These are phyloP conservation scores for Symbiodinium natans DNA, from an alignment of 73 alveolate species.

Conservation along the genomic window DNA sequence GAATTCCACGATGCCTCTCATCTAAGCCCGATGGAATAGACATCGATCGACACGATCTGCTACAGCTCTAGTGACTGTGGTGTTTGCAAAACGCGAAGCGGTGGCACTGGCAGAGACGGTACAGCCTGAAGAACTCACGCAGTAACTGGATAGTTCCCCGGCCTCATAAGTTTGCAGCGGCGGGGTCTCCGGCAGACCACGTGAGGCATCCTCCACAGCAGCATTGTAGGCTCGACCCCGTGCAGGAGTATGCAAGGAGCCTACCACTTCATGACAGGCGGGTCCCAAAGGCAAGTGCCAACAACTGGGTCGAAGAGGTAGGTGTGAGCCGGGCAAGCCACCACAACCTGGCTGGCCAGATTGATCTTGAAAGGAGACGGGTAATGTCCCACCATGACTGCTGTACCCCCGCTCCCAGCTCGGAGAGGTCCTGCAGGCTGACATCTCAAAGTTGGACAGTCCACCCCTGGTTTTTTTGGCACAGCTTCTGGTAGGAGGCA, in stretches of 20 bases:
- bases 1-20: too few species aligned
- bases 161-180: constrained; percentile 88
- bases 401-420: background rate
- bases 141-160: too few species aligned
- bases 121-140: too few species aligned
- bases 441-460: too few species aligned
- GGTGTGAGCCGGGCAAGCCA: constrained; percentile 84
- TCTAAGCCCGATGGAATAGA: too few species aligned
- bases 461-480: too few species aligned
- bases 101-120: too few species aligned
- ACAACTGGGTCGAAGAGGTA: constrained; percentile 63
- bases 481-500: too few species aligned
- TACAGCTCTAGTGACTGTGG: too few species aligned
- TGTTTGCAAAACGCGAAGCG: too few species aligned
- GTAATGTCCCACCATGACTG: background rate
- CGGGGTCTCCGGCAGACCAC: constrained; percentile 84
- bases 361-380: background rate
- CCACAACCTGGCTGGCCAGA: constrained; percentile 38
- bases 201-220: constrained; percentile 36
- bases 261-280: background rate
- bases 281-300: constrained; percentile 85
- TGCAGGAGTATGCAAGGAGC: background rate
- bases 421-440: background rate
- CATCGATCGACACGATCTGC: too few species aligned
- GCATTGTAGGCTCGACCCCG: background rate